Base-by-base conservation (phyloP, 495 filamentous ascomycete species). In the Pyrenula massariospora region DNA sequence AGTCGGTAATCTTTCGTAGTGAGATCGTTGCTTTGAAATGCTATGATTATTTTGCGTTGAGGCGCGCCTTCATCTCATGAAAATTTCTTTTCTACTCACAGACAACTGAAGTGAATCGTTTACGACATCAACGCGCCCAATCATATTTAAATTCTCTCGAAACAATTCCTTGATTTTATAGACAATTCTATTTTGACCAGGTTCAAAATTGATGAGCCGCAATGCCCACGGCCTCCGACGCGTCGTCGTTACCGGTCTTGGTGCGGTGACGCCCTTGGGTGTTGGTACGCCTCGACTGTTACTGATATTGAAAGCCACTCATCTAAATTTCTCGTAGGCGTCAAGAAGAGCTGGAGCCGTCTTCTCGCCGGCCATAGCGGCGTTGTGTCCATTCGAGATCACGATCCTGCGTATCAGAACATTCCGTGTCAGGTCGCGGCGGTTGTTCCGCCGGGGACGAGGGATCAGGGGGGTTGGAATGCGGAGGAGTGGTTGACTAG, bases 171-270 rank as follows among this genome's bases (percentile, higher is more conserved):
- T n/a, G n/a, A n/a, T n/a, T n/a, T n/a, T n/a, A n/a, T n/a, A n/a
- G n/a, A n/a, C n/a, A n/a, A n/a, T n/a, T n/a, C n/a, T n/a, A n/a
- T n/a, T n/a, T n/a, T n/a, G n/a, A n/a, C n/a, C n/a, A n/a, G n/a
- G n/a, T n/a, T n/a, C n/a, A n/a, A n/a, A n/a, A 56, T 53, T 50
- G 48, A 62, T 56, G 24, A 15, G 19, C 52, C 31, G 22, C 56
- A 25, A 12, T 63, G 54, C 23, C 55, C 19, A 22, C 36, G 10
- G 12, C 5, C 25, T 36, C n/a, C 42, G 56, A 60, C 10, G 47
- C 54, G 93, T 97, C 62, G 93, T 96, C 63, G 85, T 97, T 62
- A 97, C 93, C 50, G 93, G 93, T 65, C 77, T 98, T 54, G 93
- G 93, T 48, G 88, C 89, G 62, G 83, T 98, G 54, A 95, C 93